phyloP scores from a whole-genome alignment of 2,329 filamentous ascomycete species.

The Aspergillus sp. region DNA sequence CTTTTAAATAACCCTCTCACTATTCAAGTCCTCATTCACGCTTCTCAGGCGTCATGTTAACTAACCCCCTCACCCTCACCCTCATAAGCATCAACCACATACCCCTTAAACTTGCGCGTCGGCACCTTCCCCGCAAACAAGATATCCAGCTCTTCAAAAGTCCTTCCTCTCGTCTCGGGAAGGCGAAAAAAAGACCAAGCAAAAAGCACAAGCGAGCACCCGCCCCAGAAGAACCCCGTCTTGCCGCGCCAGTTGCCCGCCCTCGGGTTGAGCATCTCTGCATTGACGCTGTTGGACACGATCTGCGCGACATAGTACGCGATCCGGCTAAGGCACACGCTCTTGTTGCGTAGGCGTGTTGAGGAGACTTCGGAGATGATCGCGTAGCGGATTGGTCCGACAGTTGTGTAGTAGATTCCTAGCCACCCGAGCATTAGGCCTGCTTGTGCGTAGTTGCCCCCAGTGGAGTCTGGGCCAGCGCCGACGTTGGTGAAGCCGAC shows the following conservation, averaged over 20 bases:
- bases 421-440: slow-evolving; percentile 52
- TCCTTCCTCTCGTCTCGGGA: slow-evolving; percentile 36
- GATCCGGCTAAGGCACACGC: neutral
- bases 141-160: slow-evolving; percentile 37
- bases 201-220: slow-evolving; percentile 27
- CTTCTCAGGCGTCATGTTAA: too few relatives aligned
- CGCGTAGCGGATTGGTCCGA: slow-evolving; percentile 59
- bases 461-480: slow-evolving; percentile 18
- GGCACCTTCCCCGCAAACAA: slow-evolving; percentile 32
- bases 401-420: slow-evolving; percentile 58
- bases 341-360: neutral
- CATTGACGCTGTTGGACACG: slow-evolving; percentile 38
- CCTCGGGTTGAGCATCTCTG: slow-evolving; percentile 39
- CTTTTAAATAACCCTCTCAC: too few relatives aligned
- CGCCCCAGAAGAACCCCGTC: slow-evolving; percentile 38
- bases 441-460: slow-evolving; percentile 41
- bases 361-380: slow-evolving; percentile 50
- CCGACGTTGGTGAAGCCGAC: slow-evolving; percentile 30
- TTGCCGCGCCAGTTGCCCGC: slow-evolving; percentile 36
- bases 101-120: neutral
- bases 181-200: slow-evolving; percentile 38
- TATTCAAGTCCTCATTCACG: too few relatives aligned
- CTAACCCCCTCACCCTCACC: too few relatives aligned
- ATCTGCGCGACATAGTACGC: neutral
- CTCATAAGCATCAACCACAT: neutral